Evolutionary conservation across 768 basidiomycete genomes (phyloP), one percentile per base, ranked within the genome.

Genomic region (Floccularia luteovirens): DNA sequence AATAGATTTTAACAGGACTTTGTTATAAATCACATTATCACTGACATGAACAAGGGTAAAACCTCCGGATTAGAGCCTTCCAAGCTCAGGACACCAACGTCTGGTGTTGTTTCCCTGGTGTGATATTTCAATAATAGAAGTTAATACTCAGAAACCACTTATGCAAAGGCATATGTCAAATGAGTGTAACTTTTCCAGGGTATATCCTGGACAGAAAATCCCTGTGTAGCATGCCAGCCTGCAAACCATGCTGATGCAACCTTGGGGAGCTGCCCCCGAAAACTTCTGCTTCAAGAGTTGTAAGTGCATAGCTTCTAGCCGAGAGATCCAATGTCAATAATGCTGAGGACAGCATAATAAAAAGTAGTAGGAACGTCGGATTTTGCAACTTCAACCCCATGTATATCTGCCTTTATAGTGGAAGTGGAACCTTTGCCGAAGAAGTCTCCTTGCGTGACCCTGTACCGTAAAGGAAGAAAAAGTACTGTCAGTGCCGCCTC

Each of bases 21-120:
- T 60, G 1, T 69, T 14, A 17, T n/a, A n/a, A n/a, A n/a, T n/a
- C n/a, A n/a, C n/a, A n/a, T n/a, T n/a, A n/a, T n/a, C n/a, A n/a
- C n/a, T n/a, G n/a, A n/a, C n/a, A 86, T 82, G 41, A 86, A 84
- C 12, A 73, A 52, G 0, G 71, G 70, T 5, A 85, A 60, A 0
- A 72, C 40, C 24, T 49, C 38, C 27, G 60, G 55, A 38, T 76
- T 70, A 0, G 70, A 69, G 10, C 49, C 46, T 24, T 61, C 57
- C 41, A 72, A 47, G 12, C 51, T 52, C 5, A 69, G 46, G 14
- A 42, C 40, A 28, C 41, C 45, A 10, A 50, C 45, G 43, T 61
- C 55, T 5, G 54, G 38, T 4, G 61, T 59, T 0, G 59, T 59
- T 22, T 62, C 45, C 5, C 65, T 64, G 34, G 30, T 13, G 31